Percentiles rank a stretch among this genome's conserved stretches.
phyloP scores from a whole-genome alignment of 306 rosid species.

The Parietaria judaica region DNA sequence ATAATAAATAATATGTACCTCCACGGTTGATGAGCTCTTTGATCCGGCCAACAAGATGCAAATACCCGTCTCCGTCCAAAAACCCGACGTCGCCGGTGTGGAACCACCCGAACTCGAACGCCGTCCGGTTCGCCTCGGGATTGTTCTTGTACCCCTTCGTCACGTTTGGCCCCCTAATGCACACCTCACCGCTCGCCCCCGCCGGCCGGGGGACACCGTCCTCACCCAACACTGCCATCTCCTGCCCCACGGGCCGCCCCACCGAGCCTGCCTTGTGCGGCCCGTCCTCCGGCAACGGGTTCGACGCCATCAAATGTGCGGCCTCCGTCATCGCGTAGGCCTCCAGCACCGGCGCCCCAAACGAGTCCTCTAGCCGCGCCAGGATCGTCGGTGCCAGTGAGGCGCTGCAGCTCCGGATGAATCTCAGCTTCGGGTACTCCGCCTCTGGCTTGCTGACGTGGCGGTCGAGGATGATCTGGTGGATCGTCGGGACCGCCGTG shows the following conservation, averaged over 20 bases:
- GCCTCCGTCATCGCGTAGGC: constrained; percentile 98
- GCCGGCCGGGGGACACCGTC: constrained; percentile 34
- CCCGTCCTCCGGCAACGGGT: constrained; percentile 73
- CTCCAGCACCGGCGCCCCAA: constrained; percentile 83
- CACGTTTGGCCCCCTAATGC: constrained; percentile 70
- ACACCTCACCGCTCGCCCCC: constrained; percentile 54
- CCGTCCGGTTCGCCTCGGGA: constrained; percentile 48
- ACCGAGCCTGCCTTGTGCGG: constrained; percentile 81
- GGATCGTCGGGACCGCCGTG: constrained; percentile 92
- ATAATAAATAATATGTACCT: constrained; percentile 33
- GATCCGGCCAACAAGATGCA: constrained; percentile 91
- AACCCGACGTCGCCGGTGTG: constrained; percentile 86
- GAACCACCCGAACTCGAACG: constrained; percentile 69
- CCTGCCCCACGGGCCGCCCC: constrained; percentile 74
- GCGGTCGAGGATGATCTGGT: constrained; percentile 85
- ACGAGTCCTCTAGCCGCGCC: constrained; percentile 48
- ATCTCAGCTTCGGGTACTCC: constrained; percentile 67
- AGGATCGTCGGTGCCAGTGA: constrained; percentile 70
- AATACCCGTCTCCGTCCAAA: constrained; percentile 72
- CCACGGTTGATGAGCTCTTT: constrained; percentile 94
- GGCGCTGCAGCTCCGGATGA: constrained; percentile 85
- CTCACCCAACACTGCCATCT: constrained; percentile 51
- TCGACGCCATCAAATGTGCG: constrained; percentile 68
- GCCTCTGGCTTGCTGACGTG: constrained; percentile 49
- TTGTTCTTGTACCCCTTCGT: constrained; percentile 82